These are phyloP conservation scores for Stagonosporopsis cucurbitacearum DNA, from an alignment of 2,329 filamentous ascomycete genomes.

Conservation along the genomic window DNA sequence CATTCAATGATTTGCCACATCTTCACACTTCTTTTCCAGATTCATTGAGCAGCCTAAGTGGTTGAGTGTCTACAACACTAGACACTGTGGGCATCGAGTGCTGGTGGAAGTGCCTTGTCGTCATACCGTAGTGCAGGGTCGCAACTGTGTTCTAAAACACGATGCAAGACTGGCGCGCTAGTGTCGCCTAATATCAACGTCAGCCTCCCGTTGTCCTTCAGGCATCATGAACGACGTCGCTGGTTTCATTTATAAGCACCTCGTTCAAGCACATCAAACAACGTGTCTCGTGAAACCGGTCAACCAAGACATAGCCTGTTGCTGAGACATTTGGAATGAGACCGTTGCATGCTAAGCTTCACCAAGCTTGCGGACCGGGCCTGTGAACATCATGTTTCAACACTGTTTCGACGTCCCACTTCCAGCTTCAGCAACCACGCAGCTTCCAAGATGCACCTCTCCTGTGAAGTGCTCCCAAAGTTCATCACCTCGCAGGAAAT, in stretches of 20 bases:
- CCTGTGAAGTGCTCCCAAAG: no score
- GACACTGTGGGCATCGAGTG: not conserved
- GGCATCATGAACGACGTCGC: not conserved
- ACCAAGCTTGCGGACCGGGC: conserved; percentile 9
- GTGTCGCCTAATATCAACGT: not conserved
- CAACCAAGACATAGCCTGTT: not conserved
- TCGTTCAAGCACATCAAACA: no score
- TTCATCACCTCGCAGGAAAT: not conserved
- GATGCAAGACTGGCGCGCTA: not conserved
- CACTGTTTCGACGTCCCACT: conserved; percentile 1
- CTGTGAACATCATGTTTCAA: conserved; percentile 10
- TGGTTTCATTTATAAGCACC: no score
- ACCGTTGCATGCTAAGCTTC: conserved; percentile 14
- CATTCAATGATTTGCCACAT: no score
- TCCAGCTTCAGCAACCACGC: not conserved
- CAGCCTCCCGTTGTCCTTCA: not conserved
- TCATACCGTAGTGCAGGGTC: not conserved
- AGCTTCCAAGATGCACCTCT: not conserved
- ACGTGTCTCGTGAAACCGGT: no score
- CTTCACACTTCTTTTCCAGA: not conserved
- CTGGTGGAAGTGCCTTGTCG: no score
- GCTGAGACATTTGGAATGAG: not conserved
- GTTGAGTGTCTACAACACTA: no score
- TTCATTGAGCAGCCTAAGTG: not conserved
- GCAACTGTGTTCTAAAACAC: not conserved